These are phyloP conservation scores for Solanum appendiculatum DNA, from an alignment of 257 asterid genomes.

Conservation along the genomic window DNA sequence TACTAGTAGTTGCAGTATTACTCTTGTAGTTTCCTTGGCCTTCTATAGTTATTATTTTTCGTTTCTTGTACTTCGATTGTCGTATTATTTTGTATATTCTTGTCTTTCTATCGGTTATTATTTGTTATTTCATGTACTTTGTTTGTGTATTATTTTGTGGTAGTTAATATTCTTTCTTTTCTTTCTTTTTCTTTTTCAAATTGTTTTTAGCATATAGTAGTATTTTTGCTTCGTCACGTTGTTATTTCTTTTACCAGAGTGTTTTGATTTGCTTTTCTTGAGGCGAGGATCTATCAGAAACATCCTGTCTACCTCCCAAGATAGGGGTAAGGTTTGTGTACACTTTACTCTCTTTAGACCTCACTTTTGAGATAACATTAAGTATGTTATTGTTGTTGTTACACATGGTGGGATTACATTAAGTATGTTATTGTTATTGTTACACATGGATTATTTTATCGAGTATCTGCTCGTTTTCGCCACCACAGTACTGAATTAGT, in stretches of 20 bases:
- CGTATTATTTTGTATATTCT: background rate
- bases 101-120: rapidly evolving
- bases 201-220: background rate
- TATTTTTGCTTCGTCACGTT: background rate
- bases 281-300: background rate
- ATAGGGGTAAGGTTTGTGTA: background rate
- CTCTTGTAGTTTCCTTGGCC: background rate
- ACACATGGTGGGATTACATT: background rate
- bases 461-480: background rate
- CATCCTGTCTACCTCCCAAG: rapidly evolving
- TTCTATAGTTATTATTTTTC: background rate
- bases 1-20: background rate
- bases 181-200: rapidly evolving
- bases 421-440: background rate
- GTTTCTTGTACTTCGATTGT: background rate
- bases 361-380: background rate
- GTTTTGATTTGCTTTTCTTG: background rate
- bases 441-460: background rate
- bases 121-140: background rate
- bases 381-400: background rate
- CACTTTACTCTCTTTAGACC: background rate
- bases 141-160: background rate
- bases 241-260: background rate
- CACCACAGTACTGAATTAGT: background rate
- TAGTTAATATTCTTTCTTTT: too few species aligned